A percentile compares a stretch with the other conserved stretches of the same genome.
Conservation (phyloP, 2,329 filamentous ascomycete species). For the Cladosporium cucumerinum region DNA sequence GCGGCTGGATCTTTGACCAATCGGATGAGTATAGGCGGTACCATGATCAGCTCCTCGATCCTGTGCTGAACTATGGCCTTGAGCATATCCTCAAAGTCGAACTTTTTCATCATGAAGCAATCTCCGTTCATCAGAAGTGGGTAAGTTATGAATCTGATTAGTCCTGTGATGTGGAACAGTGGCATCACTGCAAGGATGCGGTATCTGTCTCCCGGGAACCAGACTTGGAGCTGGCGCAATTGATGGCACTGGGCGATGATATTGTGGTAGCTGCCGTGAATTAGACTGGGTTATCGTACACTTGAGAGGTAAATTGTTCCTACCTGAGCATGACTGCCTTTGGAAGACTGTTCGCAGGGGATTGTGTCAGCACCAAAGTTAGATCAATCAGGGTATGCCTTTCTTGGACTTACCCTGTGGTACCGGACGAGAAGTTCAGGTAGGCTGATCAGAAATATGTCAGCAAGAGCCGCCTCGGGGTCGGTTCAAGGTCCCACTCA, state of each 20-base stretch:
- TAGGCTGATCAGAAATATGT: constrained; percentile 34
- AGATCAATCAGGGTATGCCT: neutral
- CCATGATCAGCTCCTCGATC: constrained; percentile 55
- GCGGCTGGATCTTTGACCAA: constrained; percentile 55
- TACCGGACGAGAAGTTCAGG: constrained; percentile 49
- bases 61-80: constrained; percentile 48
- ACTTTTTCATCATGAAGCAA: constrained; percentile 60
- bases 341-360: constrained; percentile 33
- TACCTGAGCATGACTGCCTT: constrained; percentile 46
- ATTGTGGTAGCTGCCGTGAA: constrained; percentile 44
- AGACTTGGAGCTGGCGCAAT: constrained; percentile 46
- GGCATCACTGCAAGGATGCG: constrained; percentile 55
- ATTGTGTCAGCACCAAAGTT: neutral
- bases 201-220: constrained; percentile 44
- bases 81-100: constrained; percentile 58
- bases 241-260: constrained; percentile 60
- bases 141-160: constrained; percentile 60
- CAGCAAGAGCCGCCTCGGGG: neutral
- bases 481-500: neutral
- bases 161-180: constrained; percentile 60
- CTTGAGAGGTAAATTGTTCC: neutral
- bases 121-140: constrained; percentile 60
- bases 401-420: constrained; percentile 32
- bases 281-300: neutral
- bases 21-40: constrained; percentile 59